Evolutionary conservation across 2,329 filamentous ascomycete species (phyloP).

Genomic region (Ascochyta rabiei): DNA sequence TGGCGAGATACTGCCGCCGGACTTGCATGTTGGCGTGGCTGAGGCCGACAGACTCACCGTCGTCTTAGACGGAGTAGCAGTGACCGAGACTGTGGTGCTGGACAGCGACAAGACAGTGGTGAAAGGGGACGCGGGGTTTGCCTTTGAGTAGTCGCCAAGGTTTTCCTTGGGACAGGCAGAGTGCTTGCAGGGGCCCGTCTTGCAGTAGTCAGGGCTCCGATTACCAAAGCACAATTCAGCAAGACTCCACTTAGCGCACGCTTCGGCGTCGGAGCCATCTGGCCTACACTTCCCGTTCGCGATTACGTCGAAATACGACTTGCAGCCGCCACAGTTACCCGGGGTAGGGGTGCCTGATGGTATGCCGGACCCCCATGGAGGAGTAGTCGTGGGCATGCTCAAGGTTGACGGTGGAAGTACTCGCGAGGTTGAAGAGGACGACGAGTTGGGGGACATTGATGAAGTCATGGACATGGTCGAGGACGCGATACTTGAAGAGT

Average conservation of each 20-base stretch:
- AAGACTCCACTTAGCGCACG: conserved; percentile 6
- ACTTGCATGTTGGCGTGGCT: background rate
- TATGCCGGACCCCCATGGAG: background rate
- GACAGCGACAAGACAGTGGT: conserved; percentile 1
- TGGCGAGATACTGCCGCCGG: background rate
- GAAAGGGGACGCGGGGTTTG: background rate
- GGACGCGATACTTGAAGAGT: too few species aligned
- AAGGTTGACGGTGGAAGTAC: background rate
- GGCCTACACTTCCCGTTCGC: background rate
- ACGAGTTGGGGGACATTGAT: background rate
- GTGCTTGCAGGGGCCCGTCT: conserved; percentile 1
- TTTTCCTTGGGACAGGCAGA: conserved; percentile 4
- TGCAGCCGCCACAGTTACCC: background rate
- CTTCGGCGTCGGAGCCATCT: conserved; percentile 1
- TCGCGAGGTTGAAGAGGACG: background rate
- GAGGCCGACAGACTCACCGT: background rate
- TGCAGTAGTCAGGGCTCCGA: background rate
- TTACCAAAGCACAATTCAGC: background rate
- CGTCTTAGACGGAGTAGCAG: background rate
- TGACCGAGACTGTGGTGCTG: background rate
- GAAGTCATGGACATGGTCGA: background rate
- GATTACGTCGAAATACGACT: background rate
- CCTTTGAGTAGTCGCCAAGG: background rate
- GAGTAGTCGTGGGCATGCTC: background rate
- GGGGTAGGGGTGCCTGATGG: background rate